phyloP scores from a whole-genome alignment of 176 grass and related monocot genomes.

The Carex cristatella region DNA sequence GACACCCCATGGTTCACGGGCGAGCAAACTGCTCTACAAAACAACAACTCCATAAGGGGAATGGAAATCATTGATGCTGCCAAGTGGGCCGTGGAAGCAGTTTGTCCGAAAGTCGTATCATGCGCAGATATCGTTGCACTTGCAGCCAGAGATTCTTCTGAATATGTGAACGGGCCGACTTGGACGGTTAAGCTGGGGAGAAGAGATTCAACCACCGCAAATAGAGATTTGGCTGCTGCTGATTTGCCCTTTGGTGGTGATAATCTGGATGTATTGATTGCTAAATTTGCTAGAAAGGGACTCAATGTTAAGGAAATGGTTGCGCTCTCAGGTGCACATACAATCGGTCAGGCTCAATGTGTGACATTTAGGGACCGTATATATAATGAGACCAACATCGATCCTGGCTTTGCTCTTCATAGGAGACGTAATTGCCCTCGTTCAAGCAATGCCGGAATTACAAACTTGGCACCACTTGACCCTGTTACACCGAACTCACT shows the following conservation, averaged over 20 bases:
- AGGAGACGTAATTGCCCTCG: constrained; percentile 19
- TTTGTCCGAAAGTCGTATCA: constrained; percentile 1
- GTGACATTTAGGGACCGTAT: constrained; percentile 30
- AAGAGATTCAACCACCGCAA: constrained; percentile 24
- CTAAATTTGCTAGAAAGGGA: constrained; percentile 36
- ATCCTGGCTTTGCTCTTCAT: constrained; percentile 28
- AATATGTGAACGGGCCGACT: constrained; percentile 24
- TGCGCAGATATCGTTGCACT: background rate
- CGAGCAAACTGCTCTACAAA: background rate
- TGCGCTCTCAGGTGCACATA: constrained; percentile 56
- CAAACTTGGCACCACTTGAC: constrained; percentile 31
- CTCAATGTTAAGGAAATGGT: constrained; percentile 49
- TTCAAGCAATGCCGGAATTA: background rate
- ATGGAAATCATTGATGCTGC: constrained; percentile 10
- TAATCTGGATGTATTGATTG: constrained; percentile 26
- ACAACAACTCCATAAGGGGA: background rate
- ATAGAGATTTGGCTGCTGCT: constrained; percentile 16
- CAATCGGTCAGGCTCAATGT: constrained; percentile 42
- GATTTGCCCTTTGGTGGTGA: constrained; percentile 25
- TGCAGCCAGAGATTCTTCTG: constrained; percentile 17
- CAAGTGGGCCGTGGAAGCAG: background rate
- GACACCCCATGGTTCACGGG: background rate
- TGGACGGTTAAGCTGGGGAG: constrained; percentile 39
- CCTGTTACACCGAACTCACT: constrained; percentile 32
- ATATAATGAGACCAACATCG: constrained; percentile 23